phyloP scores from a whole-genome alignment of 1,284 basidiomycete genomes.

The Porodaedalea pini region DNA sequence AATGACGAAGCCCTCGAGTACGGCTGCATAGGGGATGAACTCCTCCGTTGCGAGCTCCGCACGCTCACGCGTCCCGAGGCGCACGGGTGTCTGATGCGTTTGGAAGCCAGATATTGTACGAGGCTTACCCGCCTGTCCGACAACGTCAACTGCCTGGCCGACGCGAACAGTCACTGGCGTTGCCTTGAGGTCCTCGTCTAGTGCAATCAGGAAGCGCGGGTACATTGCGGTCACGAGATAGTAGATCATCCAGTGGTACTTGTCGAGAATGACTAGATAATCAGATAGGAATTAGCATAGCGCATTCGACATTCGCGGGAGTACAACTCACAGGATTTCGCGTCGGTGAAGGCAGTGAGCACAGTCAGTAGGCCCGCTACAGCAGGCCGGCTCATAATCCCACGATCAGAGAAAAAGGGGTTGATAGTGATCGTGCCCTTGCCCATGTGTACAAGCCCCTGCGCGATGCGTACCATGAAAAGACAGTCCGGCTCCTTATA shows the following conservation, averaged over 20 bases:
- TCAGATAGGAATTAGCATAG: neutral
- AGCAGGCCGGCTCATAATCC: conserved; percentile 85
- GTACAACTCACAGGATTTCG: conserved; percentile 77
- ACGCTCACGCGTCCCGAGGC: conserved; percentile 89
- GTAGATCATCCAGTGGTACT: conserved; percentile 98
- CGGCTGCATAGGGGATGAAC: conserved; percentile 86
- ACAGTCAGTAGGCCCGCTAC: conserved; percentile 91
- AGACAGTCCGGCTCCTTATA: conserved; percentile 96
- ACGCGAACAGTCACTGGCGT: conserved; percentile 92
- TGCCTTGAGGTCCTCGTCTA: conserved; percentile 86
- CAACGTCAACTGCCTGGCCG: conserved; percentile 89
- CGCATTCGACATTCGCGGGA: neutral
- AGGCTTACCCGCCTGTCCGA: conserved; percentile 89
- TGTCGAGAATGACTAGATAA: conserved; percentile 80
- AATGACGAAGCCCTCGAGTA: conserved; percentile 88
- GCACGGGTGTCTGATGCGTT: conserved; percentile 94
- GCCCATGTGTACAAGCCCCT: conserved; percentile 98
- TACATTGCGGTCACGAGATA: conserved; percentile 96
- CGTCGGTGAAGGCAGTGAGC: conserved; percentile 89
- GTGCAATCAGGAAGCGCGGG: conserved; percentile 96
- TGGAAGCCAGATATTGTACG: conserved; percentile 94
- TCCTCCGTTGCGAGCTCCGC: conserved; percentile 97
- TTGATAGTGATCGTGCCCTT: conserved; percentile 98
- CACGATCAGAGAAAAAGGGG: conserved; percentile 94
- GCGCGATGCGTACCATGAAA: conserved; percentile 95